Base-by-base conservation (phyloP, 2,329 filamentous ascomycete genomes). In the Incumbomyces lentus region DNA sequence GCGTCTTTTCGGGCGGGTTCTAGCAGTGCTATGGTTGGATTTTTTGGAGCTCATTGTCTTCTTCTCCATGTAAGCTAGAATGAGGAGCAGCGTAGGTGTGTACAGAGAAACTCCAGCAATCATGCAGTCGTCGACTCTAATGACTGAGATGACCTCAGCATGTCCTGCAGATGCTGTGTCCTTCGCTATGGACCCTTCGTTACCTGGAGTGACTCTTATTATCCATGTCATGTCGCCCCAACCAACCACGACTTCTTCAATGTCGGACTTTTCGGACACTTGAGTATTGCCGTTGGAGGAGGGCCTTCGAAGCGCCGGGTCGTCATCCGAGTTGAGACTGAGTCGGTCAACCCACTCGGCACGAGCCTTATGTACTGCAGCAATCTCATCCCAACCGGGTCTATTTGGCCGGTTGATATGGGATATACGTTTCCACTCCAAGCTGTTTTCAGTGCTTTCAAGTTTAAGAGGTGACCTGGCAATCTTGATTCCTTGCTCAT, bases 151-250 rank as follows among this genome's bases (percentile, higher is more conserved):
- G 62, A 96, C 90, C 62, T 95, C 87, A 41, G 87, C 89, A 56
- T 80, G 82, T 26, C 87, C 90, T 56, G 84, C 76, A 18, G 44
- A 19, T 29, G 44, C 32, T 80, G 60, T 81, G 80, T 30, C 74
- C 77, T 58, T 82, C 70, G 35, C 8, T n/a, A 37, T 30, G 4
- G 42, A 38, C 3, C 79, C 79, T 36, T 76, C 62, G n/a, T 79
- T 78, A 12, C 84, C 84, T 4, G 86, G 81, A 60, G 89, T 84
- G 14, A 98, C 83, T 62, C 95, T 84, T 46, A 98, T 82, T 43
- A 98, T 82, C 92, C 92, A 98, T 46, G 95, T 86, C 1, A 86
- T 94, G 48, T 89, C 84, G 51, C 92, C 92, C 92, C 93, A 98
- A 8, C 92, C 92, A 18, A 98, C 84, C 6, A 98, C 70, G 16